These are phyloP conservation scores for Paxillus ammoniavirescens DNA, from an alignment of 768 basidiomycete genomes.

Conservation along the genomic window DNA sequence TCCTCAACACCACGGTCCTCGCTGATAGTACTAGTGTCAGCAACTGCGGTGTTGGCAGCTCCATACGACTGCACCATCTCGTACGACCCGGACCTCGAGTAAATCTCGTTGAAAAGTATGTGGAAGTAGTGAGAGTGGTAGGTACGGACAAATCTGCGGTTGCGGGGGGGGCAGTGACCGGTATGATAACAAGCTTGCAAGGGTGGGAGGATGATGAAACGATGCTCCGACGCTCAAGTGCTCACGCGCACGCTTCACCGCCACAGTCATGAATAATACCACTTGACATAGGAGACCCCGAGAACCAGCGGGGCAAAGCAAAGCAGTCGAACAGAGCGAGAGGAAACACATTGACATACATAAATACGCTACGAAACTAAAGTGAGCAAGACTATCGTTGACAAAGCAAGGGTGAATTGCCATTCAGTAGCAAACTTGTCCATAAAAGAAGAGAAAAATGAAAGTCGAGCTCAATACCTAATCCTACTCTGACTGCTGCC, in stretches of 20 bases:
- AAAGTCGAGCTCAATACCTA: conserved; percentile 19
- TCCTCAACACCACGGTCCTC: conserved; percentile 15
- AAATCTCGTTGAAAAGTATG: not conserved
- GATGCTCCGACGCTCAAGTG: too few species aligned
- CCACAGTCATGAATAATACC: too few species aligned
- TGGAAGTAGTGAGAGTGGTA: not conserved
- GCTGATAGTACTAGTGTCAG: conserved; percentile 9
- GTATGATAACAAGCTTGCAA: too few species aligned
- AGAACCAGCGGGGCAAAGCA: not conserved
- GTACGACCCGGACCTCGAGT: conserved; percentile 28
- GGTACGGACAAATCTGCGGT: not conserved
- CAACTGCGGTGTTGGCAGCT: conserved; percentile 39
- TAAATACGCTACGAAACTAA: conserved; percentile 7
- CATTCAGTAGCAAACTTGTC: conserved; percentile 9
- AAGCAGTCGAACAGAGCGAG: conserved; percentile 10
- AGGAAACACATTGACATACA: not conserved
- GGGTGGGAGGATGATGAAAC: not conserved
- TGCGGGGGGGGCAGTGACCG: not conserved
- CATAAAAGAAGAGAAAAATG: not conserved
- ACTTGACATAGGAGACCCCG: not conserved
- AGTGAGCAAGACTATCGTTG: conserved; percentile 1
- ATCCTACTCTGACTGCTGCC: conserved; percentile 32
- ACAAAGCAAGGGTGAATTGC: conserved; percentile 3
- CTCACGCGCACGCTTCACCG: too few species aligned
- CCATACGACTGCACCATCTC: conserved; percentile 77